Base-by-base conservation (phyloP, 257 asterid species). In the Przewalskia tangutica region DNA sequence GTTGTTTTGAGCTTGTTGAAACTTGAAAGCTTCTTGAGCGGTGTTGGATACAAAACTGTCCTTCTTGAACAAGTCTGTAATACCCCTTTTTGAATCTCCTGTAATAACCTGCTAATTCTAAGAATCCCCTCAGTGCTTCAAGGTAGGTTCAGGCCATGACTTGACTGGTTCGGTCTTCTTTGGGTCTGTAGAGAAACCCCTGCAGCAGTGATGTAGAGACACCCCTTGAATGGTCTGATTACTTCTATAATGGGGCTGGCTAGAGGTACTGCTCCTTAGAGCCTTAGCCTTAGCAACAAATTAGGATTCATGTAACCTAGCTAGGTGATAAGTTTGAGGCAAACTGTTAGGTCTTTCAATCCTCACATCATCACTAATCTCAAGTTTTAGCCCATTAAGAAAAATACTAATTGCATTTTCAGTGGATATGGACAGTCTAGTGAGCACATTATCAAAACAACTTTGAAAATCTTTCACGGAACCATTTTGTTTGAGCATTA, bases 221-320 rank as follows among this genome's bases (percentile, higher is more conserved):
- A 4, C 18, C 17, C 17, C 58, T 53, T 14, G 5, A 12, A 2
- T 53, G 5, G 5, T 14, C 10, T 0, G 55, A 50, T 1, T 2
- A 11, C 5, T 11, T 10, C 16, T 11, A 50, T 50, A 10, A 0
- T 53, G 12, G 16, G 4, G 12, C 0, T 51, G n/a, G 13, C 58
- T 4, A 4, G n/a, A 0, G 5, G 7, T 1, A 7, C 5, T 11
- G 2, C 7, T 0, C 8, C 5, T 54, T 6, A 54, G 0, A 0
- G 4, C 18, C 59, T 54, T 54, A 14, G 0, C 6, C 7, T 53
- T 13, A 53, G 18, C 18, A 1, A 1, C 58, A 53, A 53, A 13
- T 0, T 0, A 53, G 14, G 58, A 53, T 11, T 13, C 8, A 13
- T 53, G 7, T 0, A 53, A 1, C 18, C 58, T 53, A 13, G 18